Percentiles rank a stretch among this genome's conserved stretches.
Evolutionary conservation across 2,329 filamentous ascomycete genomes (phyloP).

Genomic region (Colletotrichum brevisporum): DNA sequence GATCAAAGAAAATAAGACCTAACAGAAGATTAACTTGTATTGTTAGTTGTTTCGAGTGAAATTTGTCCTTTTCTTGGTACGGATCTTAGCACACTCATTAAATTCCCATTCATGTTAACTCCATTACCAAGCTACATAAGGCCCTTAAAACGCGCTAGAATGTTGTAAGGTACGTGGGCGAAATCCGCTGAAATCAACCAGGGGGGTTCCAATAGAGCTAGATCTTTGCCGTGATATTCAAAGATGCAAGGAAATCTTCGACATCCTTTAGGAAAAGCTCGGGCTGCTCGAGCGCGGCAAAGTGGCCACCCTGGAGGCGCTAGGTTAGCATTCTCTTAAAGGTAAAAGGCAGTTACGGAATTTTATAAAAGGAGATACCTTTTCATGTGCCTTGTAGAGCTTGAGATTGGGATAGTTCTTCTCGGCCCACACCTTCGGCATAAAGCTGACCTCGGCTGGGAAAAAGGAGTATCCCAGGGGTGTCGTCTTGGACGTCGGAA

Average conservation of each 20-base stretch:
- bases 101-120: too few relatives aligned
- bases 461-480: conserved; percentile 63
- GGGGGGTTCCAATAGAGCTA: not conserved
- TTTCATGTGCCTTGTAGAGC: conserved; percentile 29
- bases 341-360: rapidly evolving
- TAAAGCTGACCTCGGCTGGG: conserved; percentile 55
- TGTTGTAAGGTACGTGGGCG: too few relatives aligned
- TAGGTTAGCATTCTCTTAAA: not conserved
- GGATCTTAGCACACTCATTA: too few relatives aligned
- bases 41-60: too few relatives aligned
- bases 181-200: too few relatives aligned
- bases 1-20: too few relatives aligned
- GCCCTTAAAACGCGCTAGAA: too few relatives aligned
- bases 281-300: conserved; percentile 39
- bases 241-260: conserved; percentile 6
- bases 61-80: too few relatives aligned
- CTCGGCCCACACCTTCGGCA: conserved; percentile 54
- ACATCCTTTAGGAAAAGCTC: conserved; percentile 28
- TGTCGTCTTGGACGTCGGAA: conserved; percentile 53
- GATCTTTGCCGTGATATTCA: conserved; percentile 8
- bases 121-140: too few relatives aligned
- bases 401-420: conserved; percentile 39
- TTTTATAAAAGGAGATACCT: not conserved
- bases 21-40: too few relatives aligned
- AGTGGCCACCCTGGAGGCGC: conserved; percentile 11